phyloP scores from a whole-genome alignment of 2,329 filamentous ascomycete genomes.

The Xylaria digitata region DNA sequence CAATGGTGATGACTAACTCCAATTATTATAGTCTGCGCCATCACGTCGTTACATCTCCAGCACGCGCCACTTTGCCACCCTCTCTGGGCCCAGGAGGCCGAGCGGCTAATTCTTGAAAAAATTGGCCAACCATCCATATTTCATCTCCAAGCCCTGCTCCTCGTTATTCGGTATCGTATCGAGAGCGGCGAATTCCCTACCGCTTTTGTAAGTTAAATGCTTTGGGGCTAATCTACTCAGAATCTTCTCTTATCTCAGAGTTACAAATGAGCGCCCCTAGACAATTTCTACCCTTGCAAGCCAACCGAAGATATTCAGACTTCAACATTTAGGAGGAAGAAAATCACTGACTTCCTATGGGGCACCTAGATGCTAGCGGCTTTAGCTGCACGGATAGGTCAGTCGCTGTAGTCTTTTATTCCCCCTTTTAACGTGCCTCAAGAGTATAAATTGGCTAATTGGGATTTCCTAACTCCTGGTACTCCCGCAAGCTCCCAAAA shows the following conservation, averaged over 20 bases:
- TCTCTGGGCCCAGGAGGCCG: constrained; percentile 49
- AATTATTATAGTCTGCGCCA: constrained; percentile 44
- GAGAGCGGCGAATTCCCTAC: constrained; percentile 50
- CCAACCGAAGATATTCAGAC: too few relatives aligned
- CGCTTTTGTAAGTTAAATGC: constrained; percentile 44
- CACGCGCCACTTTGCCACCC: constrained; percentile 42
- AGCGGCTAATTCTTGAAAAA: constrained; percentile 49
- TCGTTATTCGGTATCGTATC: constrained; percentile 50
- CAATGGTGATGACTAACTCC: neutral
- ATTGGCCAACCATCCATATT: constrained; percentile 51
- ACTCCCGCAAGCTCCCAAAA: too few relatives aligned
- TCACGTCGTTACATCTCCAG: constrained; percentile 49
- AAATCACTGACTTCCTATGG: constrained; percentile 6
- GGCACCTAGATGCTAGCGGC: constrained; percentile 49
- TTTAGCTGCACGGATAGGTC: constrained; percentile 49
- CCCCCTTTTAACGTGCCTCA: too few relatives aligned
- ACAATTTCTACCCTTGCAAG: neutral
- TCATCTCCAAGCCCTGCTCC: constrained; percentile 50
- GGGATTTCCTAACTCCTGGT: too few relatives aligned
- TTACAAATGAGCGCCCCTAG: neutral
- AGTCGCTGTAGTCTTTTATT: too few relatives aligned
- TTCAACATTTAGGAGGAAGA: neutral
- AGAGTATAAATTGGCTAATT: too few relatives aligned
- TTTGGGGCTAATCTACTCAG: neutral
- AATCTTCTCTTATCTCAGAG: neutral